Evolutionary conservation across 164 flowering plant genomes (phyloP), one percentile per base, ranked within the genome.

Genomic region (Tinospora cordifolia): DNA sequence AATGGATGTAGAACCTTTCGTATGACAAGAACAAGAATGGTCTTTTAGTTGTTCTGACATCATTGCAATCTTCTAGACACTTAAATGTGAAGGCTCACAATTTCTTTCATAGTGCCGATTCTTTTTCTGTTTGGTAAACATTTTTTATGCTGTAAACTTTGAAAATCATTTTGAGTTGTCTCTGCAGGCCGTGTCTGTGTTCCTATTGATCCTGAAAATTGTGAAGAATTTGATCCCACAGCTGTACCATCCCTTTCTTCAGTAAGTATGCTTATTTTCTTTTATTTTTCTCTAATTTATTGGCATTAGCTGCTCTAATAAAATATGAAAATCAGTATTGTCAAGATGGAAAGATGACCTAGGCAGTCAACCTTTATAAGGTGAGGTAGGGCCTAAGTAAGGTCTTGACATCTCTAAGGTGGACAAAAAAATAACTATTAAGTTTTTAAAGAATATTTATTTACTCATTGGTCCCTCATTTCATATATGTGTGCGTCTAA

Each of bases 201-300:
- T 71, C 99, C 99, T 4, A 91, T 95, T 79, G 93, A 92, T 74
- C 97, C 99, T 47, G 69, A 83, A 10, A 19, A 64, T 13, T 92
- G 96, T 75, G 96, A 92, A 72, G 93, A 92, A 27, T 95, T 95
- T 80, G 96, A 95, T 87, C 99, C 97, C 19, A 82, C 86, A 36
- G 57, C 81, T 73, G 97, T 87, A 14, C 99, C 99, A 57, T 87
- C 95, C 34, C 94, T 92, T 82, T 84, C 94, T 46, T 71, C 81
- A 85, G 99, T 92, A 80, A 83, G 79, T 60, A 34, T 70, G 30
- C 57, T 6, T 22, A 58, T 30, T 36, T 30, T 1, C 19, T 40
- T 63, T n/a, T 19, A 59, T 19, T 7, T 22, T 10, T 64, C 15
- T 30, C 9, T 54, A 38, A 54, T 54, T 54, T 21, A 9, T 21